A percentile compares a stretch with the other conserved stretches of the same genome.
Evolutionary conservation across 441 rosid genomes (phyloP).

Genomic region (Adansonia grandidieri): DNA sequence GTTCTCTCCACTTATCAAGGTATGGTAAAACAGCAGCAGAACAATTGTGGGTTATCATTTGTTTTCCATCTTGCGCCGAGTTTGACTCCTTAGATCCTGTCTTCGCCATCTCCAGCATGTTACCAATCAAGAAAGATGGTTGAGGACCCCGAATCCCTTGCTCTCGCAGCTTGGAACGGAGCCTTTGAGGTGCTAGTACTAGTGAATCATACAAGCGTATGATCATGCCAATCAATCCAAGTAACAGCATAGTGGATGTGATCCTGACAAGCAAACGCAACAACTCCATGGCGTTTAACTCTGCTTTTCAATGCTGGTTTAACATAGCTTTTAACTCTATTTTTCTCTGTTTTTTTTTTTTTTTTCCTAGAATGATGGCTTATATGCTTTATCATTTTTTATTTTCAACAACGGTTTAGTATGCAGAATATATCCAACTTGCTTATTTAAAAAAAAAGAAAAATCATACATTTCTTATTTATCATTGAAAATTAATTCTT

Average conservation of each 20-base stretch:
- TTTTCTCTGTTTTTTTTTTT: background rate
- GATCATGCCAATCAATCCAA: background rate
- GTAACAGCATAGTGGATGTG: background rate
- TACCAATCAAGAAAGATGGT: background rate
- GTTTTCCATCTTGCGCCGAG: background rate
- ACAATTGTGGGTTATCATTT: background rate
- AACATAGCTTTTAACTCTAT: background rate
- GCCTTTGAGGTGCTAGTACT: constrained; percentile 34
- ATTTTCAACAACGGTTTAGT: background rate
- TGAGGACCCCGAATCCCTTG: constrained; percentile 6
- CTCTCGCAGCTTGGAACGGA: constrained; percentile 32
- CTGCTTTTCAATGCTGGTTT: background rate
- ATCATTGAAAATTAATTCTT: background rate
- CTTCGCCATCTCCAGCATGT: background rate
- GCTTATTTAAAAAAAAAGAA: too few relatives aligned
- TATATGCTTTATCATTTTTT: background rate
- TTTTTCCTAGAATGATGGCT: too few relatives aligned
- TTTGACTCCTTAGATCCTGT: background rate
- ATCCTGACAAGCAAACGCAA: background rate
- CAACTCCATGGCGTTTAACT: background rate
- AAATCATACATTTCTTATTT: background rate
- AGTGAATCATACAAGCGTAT: background rate
- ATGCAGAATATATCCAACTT: background rate
- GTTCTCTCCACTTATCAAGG: constrained; percentile 12
- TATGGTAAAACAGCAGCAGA: background rate